Evolutionary conservation across 768 basidiomycete genomes (phyloP), one percentile per base, ranked within the genome.

Genomic region (Hirschioporus abietinus): DNA sequence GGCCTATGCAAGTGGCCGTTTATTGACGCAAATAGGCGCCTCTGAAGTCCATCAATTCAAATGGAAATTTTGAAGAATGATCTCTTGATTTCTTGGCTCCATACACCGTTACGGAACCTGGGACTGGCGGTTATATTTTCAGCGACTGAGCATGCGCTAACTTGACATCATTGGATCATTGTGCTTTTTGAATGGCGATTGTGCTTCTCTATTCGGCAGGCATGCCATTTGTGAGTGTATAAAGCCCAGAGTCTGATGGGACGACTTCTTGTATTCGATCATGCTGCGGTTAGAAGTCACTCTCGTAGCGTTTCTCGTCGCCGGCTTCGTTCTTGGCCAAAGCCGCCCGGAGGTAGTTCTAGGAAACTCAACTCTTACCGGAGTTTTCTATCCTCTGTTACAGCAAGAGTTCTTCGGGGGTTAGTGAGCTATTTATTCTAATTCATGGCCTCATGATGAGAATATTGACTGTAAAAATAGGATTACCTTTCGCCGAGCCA

Each of bases 341-440:
- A 52, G 42, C 42, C 5, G 42, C 20, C 69, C 66, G 3, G 57
- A 64, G 27, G 76, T 83, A 35, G 74, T 75, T 24, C 67, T 83
- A 10, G 81, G 81, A 8, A 68, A 69, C 7, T 81, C 82, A 0
- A 79, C 77, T 0, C 64, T 83, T 57, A 66, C 75, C 18, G 83
- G 83, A 23, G 71, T 74, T 24, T 74, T 75, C 65, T 70, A 80
- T 1, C 72, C 78, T 1, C 65, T 66, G 1, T 68, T 80, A 23
- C 72, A 77, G n/a, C 76, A 79, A 67, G 81, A 82, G 58, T 83
- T 83, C 73, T 83, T 82, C 72, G 82, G 82, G 24, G 82, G 83
- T 82, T 64, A 42, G 72, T 66, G n/a, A n/a, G n/a, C n/a, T 24
- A n/a, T 27, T 18, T 23, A 3, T 52, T 18, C 27, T 15, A 60